These are phyloP conservation scores for Sporisorium graminicola DNA, from an alignment of 1,284 basidiomycete species.

Conservation along the genomic window DNA sequence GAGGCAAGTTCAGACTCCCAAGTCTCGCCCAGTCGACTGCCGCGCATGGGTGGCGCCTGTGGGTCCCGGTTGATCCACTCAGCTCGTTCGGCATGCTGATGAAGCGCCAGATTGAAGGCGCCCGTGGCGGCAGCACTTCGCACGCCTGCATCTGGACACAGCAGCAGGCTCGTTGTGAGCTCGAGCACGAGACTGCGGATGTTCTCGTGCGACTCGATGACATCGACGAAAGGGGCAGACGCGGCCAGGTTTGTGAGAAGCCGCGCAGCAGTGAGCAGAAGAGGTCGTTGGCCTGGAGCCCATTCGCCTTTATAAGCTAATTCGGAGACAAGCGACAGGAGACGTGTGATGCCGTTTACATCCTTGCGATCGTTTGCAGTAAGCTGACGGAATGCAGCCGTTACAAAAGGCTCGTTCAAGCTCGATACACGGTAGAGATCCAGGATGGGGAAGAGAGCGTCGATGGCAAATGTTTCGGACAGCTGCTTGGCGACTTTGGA, in stretches of 20 bases:
- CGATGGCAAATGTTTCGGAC: slow-evolving; percentile 72
- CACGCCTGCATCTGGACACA: slow-evolving; percentile 78
- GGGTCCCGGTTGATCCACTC: slow-evolving; percentile 45
- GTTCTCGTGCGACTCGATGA: slow-evolving; percentile 74
- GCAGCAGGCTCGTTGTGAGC: slow-evolving; percentile 77
- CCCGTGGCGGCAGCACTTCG: slow-evolving; percentile 84
- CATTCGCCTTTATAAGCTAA: slow-evolving; percentile 71
- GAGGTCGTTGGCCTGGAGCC: slow-evolving; percentile 72
- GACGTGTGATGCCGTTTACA: slow-evolving; percentile 16
- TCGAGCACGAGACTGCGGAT: slow-evolving; percentile 65
- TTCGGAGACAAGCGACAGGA: slow-evolving; percentile 26
- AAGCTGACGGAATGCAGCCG: slow-evolving; percentile 12
- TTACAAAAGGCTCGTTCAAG: slow-evolving; percentile 73
- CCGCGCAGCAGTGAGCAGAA: slow-evolving; percentile 76
- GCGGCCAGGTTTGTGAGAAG: slow-evolving; percentile 82
- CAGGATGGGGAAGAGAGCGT: slow-evolving; percentile 81
- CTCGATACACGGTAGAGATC: slow-evolving; percentile 86
- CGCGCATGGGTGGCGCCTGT: slow-evolving; percentile 73
- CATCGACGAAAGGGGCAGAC: slow-evolving; percentile 71
- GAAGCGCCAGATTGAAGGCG: slow-evolving; percentile 78
- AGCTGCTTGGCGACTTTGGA: slow-evolving; percentile 11
- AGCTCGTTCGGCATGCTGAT: slow-evolving; percentile 36
- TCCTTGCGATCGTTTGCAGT: slow-evolving; percentile 19
- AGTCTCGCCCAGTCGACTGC: slow-evolving; percentile 74
- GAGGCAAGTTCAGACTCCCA: slow-evolving; percentile 86